Conservation (phyloP, 176 grass and related monocot genomes). For the Microstegium vimineum region DNA sequence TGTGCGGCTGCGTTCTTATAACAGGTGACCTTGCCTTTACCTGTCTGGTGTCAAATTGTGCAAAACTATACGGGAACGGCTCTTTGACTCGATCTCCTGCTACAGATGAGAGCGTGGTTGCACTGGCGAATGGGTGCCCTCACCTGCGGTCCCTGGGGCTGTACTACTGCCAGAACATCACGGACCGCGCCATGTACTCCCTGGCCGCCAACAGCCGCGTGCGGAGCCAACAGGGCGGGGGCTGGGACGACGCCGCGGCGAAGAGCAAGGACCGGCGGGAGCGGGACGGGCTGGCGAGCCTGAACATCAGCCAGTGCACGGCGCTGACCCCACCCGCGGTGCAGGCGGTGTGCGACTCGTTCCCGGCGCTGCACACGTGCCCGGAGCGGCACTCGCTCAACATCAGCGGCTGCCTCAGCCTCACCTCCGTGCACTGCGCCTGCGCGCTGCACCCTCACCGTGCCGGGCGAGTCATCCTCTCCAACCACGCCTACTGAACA, state of each 20-base stretch:
- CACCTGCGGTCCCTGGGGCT: conserved; percentile 64
- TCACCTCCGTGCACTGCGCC: conserved; percentile 85
- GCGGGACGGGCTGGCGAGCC: conserved; percentile 56
- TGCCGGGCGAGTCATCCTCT: conserved; percentile 26
- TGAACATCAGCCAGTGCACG: conserved; percentile 93
- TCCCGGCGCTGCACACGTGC: conserved; percentile 78
- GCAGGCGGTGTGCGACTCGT: conserved; percentile 82
- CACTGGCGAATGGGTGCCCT: conserved; percentile 56
- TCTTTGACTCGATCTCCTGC: background rate
- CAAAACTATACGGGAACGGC: background rate
- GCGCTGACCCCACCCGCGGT: conserved; percentile 80
- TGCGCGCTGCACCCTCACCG: conserved; percentile 50
- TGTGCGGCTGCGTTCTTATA: conserved; percentile 87
- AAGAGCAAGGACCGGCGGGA: conserved; percentile 21
- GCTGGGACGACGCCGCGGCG: conserved; percentile 19
- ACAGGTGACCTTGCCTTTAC: conserved; percentile 41
- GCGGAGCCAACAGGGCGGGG: conserved; percentile 41
- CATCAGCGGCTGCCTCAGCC: conserved; percentile 90
- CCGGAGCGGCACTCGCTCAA: conserved; percentile 75
- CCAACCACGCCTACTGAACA: conserved; percentile 57
- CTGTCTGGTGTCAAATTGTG: background rate
- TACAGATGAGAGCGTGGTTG: conserved; percentile 81
- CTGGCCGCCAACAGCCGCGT: conserved; percentile 62
- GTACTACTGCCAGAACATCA: conserved; percentile 95
- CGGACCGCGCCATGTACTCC: conserved; percentile 84